phyloP scores from a whole-genome alignment of 192 early-diverging fungal genomes.

The Gonapodya prolifera region DNA sequence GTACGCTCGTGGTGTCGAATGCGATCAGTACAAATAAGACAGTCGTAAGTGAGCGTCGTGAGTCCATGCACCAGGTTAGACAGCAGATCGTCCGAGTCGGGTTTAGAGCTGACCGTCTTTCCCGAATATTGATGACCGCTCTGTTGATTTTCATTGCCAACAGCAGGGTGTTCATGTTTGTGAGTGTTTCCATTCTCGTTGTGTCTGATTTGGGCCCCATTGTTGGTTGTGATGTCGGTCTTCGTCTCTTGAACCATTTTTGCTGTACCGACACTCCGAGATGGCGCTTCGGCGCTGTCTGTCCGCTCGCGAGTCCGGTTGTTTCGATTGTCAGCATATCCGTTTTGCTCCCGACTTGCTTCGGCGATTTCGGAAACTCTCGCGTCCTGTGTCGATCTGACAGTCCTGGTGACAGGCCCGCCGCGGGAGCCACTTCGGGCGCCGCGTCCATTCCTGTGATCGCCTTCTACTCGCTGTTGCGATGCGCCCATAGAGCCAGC shows the following conservation, averaged over 20 bases:
- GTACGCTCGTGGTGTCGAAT: constrained; percentile 53
- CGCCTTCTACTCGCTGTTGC: too few species aligned
- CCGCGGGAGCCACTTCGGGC: not conserved
- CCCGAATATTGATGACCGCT: too few species aligned
- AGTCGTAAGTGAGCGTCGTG: constrained; percentile 66
- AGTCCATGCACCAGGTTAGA: constrained; percentile 51
- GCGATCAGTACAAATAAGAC: constrained; percentile 92
- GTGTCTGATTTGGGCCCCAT: too few species aligned
- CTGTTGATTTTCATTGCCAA: too few species aligned
- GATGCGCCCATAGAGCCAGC: not conserved
- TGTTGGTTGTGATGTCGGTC: too few species aligned
- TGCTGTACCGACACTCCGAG: not conserved
- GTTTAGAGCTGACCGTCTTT: not conserved
- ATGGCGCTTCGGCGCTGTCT: not conserved
- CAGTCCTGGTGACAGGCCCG: not conserved
- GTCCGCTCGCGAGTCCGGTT: not conserved
- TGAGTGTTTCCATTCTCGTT: too few species aligned
- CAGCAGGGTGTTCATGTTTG: too few species aligned
- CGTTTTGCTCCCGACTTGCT: not conserved
- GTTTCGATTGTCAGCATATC: not conserved
- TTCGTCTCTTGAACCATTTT: not conserved
- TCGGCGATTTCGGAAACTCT: too few species aligned
- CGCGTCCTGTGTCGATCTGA: not conserved
- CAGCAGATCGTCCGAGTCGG: constrained; percentile 34
- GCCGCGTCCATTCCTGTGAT: too few species aligned